Evolutionary conservation across 352 stramenopile genomes (phyloP), one percentile per base, ranked within the genome.

Genomic region (Phytophthora brassicae): DNA sequence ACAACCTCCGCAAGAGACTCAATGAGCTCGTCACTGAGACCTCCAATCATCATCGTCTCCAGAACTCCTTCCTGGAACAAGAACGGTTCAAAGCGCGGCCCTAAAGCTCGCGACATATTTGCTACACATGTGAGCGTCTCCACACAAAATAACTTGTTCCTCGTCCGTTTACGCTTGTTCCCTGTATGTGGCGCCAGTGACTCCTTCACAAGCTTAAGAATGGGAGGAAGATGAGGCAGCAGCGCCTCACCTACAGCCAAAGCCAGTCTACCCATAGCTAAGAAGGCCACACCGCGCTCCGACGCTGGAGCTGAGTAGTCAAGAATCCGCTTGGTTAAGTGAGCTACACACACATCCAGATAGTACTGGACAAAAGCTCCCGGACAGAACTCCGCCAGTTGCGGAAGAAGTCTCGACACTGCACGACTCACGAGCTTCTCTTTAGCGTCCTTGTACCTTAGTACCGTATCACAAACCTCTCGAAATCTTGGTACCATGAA

Each of bases 401-500:
- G 83, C n/a, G 96, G 97, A 17, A 99, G 76, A 7, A 99, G 64
- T 17, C 84, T 59, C 53, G 84, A 94, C 33, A 95, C 84, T 0
- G 81, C 81, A 2, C 84, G 81, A 29, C 71, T 94, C 43, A 99
- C 81, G 7, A 92, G 75, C 46, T 85, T 86, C 38, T 92, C 79
- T 57, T 97, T 97, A 14, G 81, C 76, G 46, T 97, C 81, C 29
- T 93, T 96, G 72, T 98, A 98, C 8, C 86, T 75, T 42, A 99
- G 62, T 2, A 99, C 93, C 6, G 91, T 97, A 42, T 94, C 79
- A 52, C 96, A 99, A 17, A 98, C 83, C 82, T 99, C 95, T 52
- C 97, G 92, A 68, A 98, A 99, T 6, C 97, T 85, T 7, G 97
- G 96, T 26, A 98, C 76, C 86, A 99, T 98, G 68, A 99, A 99